phyloP scores from a whole-genome alignment of 257 asterid species.

The Orobanche coerulescens region DNA sequence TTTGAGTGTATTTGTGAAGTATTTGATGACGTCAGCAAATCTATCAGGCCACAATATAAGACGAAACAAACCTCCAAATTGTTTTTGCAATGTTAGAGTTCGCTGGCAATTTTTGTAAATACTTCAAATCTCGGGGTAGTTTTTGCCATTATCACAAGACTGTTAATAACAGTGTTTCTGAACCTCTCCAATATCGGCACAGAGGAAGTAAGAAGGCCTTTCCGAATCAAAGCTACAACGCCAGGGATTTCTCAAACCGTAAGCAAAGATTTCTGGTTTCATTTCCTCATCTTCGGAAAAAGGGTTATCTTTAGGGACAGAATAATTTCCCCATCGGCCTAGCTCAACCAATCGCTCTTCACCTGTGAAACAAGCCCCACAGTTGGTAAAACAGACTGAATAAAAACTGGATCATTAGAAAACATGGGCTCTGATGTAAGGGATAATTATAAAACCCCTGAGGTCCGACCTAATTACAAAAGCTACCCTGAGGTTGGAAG shows the following conservation, averaged over 20 bases:
- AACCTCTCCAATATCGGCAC: slow-evolving; percentile 86
- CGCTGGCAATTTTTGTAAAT: too few relatives aligned
- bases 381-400: neutral
- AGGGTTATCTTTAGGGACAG: slow-evolving; percentile 73
- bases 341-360: slow-evolving; percentile 42
- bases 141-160: neutral
- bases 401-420: neutral
- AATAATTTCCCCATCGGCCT: slow-evolving; percentile 76
- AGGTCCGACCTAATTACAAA: too few relatives aligned
- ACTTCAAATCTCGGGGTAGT: too few relatives aligned
- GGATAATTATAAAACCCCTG: too few relatives aligned
- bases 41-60: too few relatives aligned
- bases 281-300: slow-evolving; percentile 44
- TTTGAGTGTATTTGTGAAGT: too few relatives aligned
- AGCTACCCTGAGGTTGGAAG: too few relatives aligned
- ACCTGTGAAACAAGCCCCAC: slow-evolving; percentile 34
- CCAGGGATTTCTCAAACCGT: slow-evolving; percentile 85
- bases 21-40: too few relatives aligned
- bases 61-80: too few relatives aligned
- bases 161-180: neutral
- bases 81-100: too few relatives aligned
- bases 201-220: slow-evolving; percentile 77
- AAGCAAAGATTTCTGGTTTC: slow-evolving; percentile 76
- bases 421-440: too few relatives aligned
- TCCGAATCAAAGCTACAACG: slow-evolving; percentile 90